Base-by-base conservation (phyloP, 78 protist species). In the Monocercomonoides exilis region DNA sequence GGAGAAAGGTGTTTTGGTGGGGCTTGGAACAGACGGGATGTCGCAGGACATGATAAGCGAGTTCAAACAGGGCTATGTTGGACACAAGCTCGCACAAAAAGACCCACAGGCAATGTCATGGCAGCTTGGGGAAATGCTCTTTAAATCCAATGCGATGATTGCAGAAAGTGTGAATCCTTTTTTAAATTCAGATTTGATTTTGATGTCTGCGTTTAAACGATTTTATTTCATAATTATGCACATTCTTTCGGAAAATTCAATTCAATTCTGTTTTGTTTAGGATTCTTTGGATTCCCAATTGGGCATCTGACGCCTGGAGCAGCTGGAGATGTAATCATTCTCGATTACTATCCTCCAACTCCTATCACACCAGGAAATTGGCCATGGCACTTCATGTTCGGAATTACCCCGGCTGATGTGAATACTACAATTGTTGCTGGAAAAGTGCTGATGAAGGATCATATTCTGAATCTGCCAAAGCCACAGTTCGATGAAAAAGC, bases 1-100 rank as follows among this genome's bases (percentile, higher is more conserved):
- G 41, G 44, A 2, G 32, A 81, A 36, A 6, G 89, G 89, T 2
- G 36, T 84, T 2, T 43, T 32, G 1, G 87, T 81, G 11, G 4
- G 88, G 44, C 29, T 89, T 3, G 91, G 91, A 35, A 89, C 91
- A 2, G 91, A 89, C 35, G 91, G 91, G 6, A 89, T 89, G 89
- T 41, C 89, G 80, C 36, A 42, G 54, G 91, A 89, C n/a, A 89
- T 89, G 91, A 3, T 89, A 63, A 5, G 5, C 2, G 91, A 85
- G 38, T 3, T 33, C 41, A 89, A 89, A 46, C 33, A 41, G 32
- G 21, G 3, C 29, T 89, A 89, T 70, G 38, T 80, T 3, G 11
- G 63, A 32, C 91, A 89, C 85, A 89, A 89, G 81, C 87, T 81
- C n/a, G 63, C 43, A 32, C 0, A 42, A 34, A 0, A 38, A 3